Conservation (phyloP, 768 basidiomycete species). For the Pleurotus platypus region DNA sequence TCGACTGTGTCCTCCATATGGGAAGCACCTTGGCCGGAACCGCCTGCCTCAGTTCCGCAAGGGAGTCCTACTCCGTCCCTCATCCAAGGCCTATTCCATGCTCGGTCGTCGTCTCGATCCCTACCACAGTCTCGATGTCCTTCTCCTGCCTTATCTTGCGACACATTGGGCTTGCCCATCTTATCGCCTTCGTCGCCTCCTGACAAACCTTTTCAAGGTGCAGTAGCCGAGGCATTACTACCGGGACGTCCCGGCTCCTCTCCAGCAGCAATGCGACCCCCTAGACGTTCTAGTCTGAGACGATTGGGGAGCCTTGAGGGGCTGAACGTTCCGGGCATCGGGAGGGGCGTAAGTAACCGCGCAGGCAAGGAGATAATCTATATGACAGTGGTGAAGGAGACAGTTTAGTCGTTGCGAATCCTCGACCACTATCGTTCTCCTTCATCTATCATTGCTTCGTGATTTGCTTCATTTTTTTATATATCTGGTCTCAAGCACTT, state of each 20-base stretch:
- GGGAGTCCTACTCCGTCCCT: constrained; percentile 19
- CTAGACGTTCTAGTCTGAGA: background rate
- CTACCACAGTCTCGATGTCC: constrained; percentile 18
- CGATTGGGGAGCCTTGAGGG: background rate
- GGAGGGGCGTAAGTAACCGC: constrained; percentile 18
- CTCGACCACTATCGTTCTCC: background rate
- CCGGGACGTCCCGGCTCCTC: background rate
- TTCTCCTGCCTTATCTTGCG: constrained; percentile 27
- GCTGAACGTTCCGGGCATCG: constrained; percentile 14
- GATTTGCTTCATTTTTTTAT: background rate
- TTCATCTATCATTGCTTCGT: background rate
- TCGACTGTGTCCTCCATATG: constrained; percentile 35
- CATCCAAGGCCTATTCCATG: constrained; percentile 16
- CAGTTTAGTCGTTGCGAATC: background rate
- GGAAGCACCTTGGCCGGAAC: constrained; percentile 36
- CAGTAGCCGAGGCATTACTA: constrained; percentile 16
- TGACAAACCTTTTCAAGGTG: constrained; percentile 16
- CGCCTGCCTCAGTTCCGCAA: constrained; percentile 20
- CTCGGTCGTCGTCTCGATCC: constrained; percentile 14
- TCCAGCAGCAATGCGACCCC: background rate
- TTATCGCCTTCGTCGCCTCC: constrained; percentile 10
- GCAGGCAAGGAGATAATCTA: constrained; percentile 29
- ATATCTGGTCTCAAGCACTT: background rate
- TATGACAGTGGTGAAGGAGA: constrained; percentile 42
- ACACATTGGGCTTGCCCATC: constrained; percentile 16